These are phyloP conservation scores for Lupinus albus DNA, from an alignment of 306 rosid species.

Conservation along the genomic window DNA sequence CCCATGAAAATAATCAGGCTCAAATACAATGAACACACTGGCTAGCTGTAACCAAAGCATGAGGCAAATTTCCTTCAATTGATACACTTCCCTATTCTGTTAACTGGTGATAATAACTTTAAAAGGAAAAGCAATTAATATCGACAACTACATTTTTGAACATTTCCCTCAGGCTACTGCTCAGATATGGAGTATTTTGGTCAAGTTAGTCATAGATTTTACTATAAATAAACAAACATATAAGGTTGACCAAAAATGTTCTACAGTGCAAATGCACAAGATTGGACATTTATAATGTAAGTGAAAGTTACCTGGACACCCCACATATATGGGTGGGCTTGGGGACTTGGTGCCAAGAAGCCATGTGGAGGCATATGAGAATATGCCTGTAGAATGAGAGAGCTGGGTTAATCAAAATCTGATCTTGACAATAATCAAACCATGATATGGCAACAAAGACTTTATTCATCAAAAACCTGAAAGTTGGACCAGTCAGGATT, in stretches of 20 bases:
- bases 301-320: conserved; percentile 81
- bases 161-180: conserved; percentile 6
- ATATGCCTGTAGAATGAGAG: conserved; percentile 65
- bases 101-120: neutral
- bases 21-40: neutral
- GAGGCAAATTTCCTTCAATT: neutral
- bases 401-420: conserved; percentile 38
- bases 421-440: conserved; percentile 40
- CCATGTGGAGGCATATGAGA: conserved; percentile 96
- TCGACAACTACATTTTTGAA: neutral
- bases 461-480: conserved; percentile 69
- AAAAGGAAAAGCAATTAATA: conserved; percentile 20
- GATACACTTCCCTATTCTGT: neutral
- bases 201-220: conserved; percentile 13
- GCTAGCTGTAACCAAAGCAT: conserved; percentile 7
- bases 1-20: neutral
- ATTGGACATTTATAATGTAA: conserved; percentile 6
- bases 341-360: conserved; percentile 89
- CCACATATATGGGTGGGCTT: conserved; percentile 98
- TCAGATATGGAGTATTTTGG: conserved; percentile 24
- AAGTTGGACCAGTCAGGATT: conserved; percentile 96
- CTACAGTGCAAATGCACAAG: conserved; percentile 9
- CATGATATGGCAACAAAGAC: conserved; percentile 29
- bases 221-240: conserved; percentile 3
- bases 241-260: neutral